Evolutionary conservation across 768 basidiomycete species (phyloP).

Genomic region (Pisolithus albus): DNA sequence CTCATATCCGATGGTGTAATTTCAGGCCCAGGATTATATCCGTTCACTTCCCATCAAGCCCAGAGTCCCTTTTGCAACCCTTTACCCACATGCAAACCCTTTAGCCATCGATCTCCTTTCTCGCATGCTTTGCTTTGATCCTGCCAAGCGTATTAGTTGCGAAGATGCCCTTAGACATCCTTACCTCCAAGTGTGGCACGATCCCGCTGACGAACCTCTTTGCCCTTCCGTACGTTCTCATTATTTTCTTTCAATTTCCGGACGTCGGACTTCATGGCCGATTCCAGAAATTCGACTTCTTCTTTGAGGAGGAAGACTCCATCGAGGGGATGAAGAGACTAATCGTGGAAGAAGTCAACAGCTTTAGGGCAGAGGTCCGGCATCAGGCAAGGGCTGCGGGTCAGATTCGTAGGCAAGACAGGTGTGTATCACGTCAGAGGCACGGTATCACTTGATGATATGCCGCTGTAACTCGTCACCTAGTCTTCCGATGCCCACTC

Average conservation of each 20-base stretch:
- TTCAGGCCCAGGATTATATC: constrained; percentile 94
- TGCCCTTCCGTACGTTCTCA: constrained; percentile 59
- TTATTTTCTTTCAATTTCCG: neutral
- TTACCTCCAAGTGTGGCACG: constrained; percentile 96
- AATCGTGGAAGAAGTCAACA: constrained; percentile 87
- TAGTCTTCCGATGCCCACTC: constrained; percentile 72
- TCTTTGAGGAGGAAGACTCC: constrained; percentile 93
- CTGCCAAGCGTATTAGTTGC: constrained; percentile 92
- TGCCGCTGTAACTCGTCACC: neutral
- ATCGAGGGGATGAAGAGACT: constrained; percentile 96
- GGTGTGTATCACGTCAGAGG: constrained; percentile 32
- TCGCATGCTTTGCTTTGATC: constrained; percentile 92
- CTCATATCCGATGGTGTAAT: neutral
- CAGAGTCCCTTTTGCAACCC: constrained; percentile 81
- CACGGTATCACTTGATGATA: neutral
- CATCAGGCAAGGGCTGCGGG: constrained; percentile 68
- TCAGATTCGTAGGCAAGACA: constrained; percentile 73
- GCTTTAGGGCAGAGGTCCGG: constrained; percentile 86
- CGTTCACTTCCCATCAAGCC: constrained; percentile 97
- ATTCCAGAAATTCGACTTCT: constrained; percentile 84
- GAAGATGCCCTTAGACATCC: constrained; percentile 94
- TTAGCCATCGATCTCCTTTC: constrained; percentile 88
- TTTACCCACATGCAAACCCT: constrained; percentile 93
- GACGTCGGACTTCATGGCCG: neutral
- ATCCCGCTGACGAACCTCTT: constrained; percentile 87